Evolutionary conservation across 176 grass and related monocot genomes (phyloP).

Genomic region (Paspalum notatum): DNA sequence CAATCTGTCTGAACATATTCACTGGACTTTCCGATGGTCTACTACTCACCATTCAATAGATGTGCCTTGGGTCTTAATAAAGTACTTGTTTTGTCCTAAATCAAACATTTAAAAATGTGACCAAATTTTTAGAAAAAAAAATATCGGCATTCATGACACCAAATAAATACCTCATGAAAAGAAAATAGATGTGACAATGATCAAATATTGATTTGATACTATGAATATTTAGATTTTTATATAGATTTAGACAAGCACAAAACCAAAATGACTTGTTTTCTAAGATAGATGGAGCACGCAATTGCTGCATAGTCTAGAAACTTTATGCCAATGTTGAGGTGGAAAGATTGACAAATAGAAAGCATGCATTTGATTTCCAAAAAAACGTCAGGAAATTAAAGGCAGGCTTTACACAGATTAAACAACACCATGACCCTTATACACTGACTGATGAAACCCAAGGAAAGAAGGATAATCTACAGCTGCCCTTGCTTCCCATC

Average conservation of each 20-base stretch:
- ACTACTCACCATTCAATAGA: neutral
- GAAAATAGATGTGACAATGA: too few species aligned
- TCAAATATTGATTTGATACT: too few species aligned
- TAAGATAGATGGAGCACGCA: too few species aligned
- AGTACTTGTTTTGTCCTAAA: too few species aligned
- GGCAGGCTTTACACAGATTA: constrained; percentile 45
- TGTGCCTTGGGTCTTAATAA: too few species aligned
- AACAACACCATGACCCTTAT: constrained; percentile 41
- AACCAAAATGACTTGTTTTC: too few species aligned
- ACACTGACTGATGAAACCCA: constrained; percentile 65
- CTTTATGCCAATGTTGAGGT: neutral
- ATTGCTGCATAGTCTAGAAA: neutral
- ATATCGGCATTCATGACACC: too few species aligned
- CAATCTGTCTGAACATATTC: neutral
- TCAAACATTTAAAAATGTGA: too few species aligned
- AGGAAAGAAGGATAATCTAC: constrained; percentile 74
- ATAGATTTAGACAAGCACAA: too few species aligned
- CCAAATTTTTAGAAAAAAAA: too few species aligned
- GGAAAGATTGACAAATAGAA: neutral
- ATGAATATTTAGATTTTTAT: too few species aligned
- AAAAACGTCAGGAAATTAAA: constrained; percentile 43
- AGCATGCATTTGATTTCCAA: constrained; percentile 37
- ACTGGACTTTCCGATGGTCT: neutral
- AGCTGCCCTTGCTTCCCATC: constrained; percentile 69
- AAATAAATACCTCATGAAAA: too few species aligned